Conservation (phyloP, 192 early-diverging fungal genomes). For the Pilaira anomala region DNA sequence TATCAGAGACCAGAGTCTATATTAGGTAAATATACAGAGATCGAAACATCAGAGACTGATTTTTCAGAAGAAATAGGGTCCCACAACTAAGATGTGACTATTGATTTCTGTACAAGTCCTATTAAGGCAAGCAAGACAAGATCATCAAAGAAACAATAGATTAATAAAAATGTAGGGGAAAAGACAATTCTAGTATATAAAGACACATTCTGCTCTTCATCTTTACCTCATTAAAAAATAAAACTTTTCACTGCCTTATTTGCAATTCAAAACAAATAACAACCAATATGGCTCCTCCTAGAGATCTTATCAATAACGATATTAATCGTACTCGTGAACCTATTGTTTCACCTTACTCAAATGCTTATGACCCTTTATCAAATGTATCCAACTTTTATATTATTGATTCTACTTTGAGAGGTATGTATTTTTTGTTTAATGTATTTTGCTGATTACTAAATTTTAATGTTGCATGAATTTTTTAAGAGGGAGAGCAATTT, state of each 20-base stretch:
- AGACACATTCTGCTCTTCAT: not conserved
- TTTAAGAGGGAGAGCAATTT: constrained; percentile 95
- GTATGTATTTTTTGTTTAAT: constrained; percentile 41
- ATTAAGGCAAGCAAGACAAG: constrained; percentile 16
- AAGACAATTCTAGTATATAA: not conserved
- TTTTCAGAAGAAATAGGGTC: too few relatives aligned
- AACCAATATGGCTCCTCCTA: constrained; percentile 19
- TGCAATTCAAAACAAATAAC: not conserved
- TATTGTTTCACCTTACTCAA: constrained; percentile 44
- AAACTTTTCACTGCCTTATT: not conserved
- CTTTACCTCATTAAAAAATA: constrained; percentile 1
- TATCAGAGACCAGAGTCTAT: too few relatives aligned
- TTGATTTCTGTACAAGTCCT: constrained; percentile 3
- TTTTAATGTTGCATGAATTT: not conserved
- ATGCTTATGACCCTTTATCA: constrained; percentile 66
- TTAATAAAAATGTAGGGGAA: constrained; percentile 7
- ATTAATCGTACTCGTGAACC: constrained; percentile 22
- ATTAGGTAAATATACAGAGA: too few relatives aligned
- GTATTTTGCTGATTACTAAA: not conserved
- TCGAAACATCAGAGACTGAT: too few relatives aligned
- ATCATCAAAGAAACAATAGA: constrained; percentile 2
- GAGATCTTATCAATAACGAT: constrained; percentile 6
- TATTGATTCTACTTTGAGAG: constrained; percentile 93
- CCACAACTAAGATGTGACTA: constrained; percentile 11
- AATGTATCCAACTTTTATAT: constrained; percentile 90